A percentile compares a stretch with the other conserved stretches of the same genome.
Evolutionary conservation across 2,329 filamentous ascomycete genomes (phyloP).

Genomic region (Ophiosphaerella korrae): DNA sequence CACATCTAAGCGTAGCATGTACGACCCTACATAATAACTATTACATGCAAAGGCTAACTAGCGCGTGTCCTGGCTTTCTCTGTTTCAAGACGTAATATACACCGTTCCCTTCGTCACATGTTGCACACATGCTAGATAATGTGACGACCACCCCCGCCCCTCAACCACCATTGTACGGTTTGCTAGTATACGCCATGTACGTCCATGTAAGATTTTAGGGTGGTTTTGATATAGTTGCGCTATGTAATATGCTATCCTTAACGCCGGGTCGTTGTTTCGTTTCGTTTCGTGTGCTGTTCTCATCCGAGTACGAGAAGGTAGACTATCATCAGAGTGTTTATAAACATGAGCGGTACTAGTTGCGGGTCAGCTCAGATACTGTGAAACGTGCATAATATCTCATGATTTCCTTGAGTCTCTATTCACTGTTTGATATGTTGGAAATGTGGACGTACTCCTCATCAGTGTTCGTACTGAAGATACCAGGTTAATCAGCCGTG

Average conservation of each 20-base stretch:
- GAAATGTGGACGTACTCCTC: conserved; percentile 71
- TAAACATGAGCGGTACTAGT: conserved; percentile 47
- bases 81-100: too few relatives aligned
- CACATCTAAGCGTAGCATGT: too few relatives aligned
- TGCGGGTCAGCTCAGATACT: conserved; percentile 12
- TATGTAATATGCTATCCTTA: conserved; percentile 4
- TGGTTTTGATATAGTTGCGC: neutral
- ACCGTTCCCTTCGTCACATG: too few relatives aligned
- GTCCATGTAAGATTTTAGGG: neutral
- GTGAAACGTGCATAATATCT: neutral
- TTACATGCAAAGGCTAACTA: too few relatives aligned
- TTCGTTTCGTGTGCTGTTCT: conserved; percentile 15
- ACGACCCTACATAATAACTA: too few relatives aligned
- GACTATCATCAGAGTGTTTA: conserved; percentile 47
- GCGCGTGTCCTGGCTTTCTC: too few relatives aligned
- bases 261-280: conserved; percentile 2
- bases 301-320: conserved; percentile 46
- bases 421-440: neutral
- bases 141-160: too few relatives aligned
- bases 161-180: too few relatives aligned
- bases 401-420: neutral
- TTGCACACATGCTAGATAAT: too few relatives aligned
- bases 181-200: too few relatives aligned
- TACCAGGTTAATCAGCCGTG: conserved; percentile 86
- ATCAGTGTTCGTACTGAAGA: conserved; percentile 89